Evolutionary conservation across 257 asterid genomes (phyloP).

Genomic region (Salvia rosmarinus): DNA sequence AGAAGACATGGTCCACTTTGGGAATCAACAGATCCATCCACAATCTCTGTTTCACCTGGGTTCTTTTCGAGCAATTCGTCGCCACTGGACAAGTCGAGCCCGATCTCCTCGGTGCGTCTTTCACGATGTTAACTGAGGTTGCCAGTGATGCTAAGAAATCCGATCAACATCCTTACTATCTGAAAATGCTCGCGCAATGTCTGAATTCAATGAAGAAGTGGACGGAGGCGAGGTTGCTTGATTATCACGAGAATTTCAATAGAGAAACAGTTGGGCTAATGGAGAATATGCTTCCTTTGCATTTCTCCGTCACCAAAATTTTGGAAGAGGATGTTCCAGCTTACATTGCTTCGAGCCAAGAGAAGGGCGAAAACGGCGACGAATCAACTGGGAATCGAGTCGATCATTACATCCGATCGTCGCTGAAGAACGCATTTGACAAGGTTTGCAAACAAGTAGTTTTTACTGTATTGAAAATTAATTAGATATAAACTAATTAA

Average conservation of each 20-base stretch:
- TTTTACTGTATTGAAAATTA: too few species aligned
- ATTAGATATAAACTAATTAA: too few species aligned
- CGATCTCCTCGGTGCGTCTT: conserved; percentile 62
- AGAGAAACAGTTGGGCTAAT: conserved; percentile 50
- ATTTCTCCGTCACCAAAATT: conserved; percentile 52
- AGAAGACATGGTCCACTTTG: conserved; percentile 66
- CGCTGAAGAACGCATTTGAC: conserved; percentile 52
- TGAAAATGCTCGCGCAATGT: conserved; percentile 48
- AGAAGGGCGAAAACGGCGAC: conserved; percentile 33
- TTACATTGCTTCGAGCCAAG: conserved; percentile 31
- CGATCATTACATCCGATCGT: conserved; percentile 56
- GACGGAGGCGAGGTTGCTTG: conserved; percentile 63
- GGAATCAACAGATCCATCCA: conserved; percentile 61
- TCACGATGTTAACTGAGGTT: conserved; percentile 60
- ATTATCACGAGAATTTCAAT: conserved; percentile 58
- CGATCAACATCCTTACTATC: conserved; percentile 49
- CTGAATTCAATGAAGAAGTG: conserved; percentile 54
- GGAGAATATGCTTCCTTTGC: conserved; percentile 66
- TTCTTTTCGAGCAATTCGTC: conserved; percentile 64
- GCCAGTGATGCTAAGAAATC: conserved; percentile 64
- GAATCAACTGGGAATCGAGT: conserved; percentile 45
- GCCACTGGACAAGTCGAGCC: conserved; percentile 60
- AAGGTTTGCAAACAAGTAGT: conserved; percentile 40
- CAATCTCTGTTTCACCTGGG: conserved; percentile 67
- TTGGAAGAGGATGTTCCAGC: conserved; percentile 62